Evolutionary conservation across 176 grass and related monocot species (phyloP).

Genomic region (Neostapfia colusana): DNA sequence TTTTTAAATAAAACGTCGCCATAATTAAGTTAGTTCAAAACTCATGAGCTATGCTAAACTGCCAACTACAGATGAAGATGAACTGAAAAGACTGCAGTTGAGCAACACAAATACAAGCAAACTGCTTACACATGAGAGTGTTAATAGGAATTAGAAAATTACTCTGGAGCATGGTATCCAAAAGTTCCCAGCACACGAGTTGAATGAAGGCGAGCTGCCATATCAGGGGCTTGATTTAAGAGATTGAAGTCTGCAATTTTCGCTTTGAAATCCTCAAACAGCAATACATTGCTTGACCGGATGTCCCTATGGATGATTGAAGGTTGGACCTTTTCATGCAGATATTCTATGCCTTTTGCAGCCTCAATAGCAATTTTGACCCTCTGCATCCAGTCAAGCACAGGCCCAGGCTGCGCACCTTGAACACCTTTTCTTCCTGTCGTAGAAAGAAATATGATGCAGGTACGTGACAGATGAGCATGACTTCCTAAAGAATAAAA

Average conservation of each 20-base stretch:
- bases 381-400: constrained; percentile 66
- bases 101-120: constrained; percentile 12
- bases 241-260: constrained; percentile 84
- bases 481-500: constrained; percentile 4
- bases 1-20: constrained; percentile 9
- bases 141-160: constrained; percentile 42
- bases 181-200: constrained; percentile 77
- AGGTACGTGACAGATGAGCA: constrained; percentile 23
- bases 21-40: constrained; percentile 17
- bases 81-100: constrained; percentile 3
- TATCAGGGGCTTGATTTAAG: constrained; percentile 78
- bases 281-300: constrained; percentile 73
- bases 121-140: background rate
- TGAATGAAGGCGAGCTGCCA: constrained; percentile 73
- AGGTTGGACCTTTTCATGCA: constrained; percentile 79
- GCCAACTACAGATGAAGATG: constrained; percentile 4
- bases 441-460: constrained; percentile 11
- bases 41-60: background rate
- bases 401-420: constrained; percentile 69
- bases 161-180: constrained; percentile 74
- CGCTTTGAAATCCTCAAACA: constrained; percentile 76
- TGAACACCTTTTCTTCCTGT: constrained; percentile 78
- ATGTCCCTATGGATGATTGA: constrained; percentile 73
- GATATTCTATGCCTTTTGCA: constrained; percentile 73
- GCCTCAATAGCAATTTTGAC: constrained; percentile 75